Percentiles rank a stretch among this genome's conserved stretches.
Conservation (phyloP, 345 rosid genomes). For the Melaleuca quinquenervia region DNA sequence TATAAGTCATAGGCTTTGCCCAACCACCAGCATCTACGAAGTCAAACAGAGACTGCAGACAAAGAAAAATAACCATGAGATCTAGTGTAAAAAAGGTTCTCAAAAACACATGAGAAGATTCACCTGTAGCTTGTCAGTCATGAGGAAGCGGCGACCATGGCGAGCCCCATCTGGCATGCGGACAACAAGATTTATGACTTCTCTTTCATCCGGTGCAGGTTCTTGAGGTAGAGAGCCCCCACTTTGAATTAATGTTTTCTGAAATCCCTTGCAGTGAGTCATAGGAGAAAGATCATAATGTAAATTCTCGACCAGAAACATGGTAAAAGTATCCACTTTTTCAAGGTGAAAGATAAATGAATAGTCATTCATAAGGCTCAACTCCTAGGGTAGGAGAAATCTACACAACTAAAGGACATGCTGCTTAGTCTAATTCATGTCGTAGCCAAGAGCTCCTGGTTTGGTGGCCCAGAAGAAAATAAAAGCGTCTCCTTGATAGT, state of each 20-base stretch:
- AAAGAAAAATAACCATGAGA: slow-evolving; percentile 11
- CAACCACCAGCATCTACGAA: slow-evolving; percentile 53
- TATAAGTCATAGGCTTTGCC: slow-evolving; percentile 59
- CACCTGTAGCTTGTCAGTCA: slow-evolving; percentile 79
- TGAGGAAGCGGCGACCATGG: slow-evolving; percentile 64
- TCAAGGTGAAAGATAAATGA: background rate
- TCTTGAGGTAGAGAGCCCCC: slow-evolving; percentile 37
- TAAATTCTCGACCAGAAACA: slow-evolving; percentile 14
- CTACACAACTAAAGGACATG: background rate
- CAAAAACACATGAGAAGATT: background rate
- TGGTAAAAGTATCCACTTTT: background rate
- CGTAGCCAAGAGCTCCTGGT: background rate
- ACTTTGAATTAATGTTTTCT: slow-evolving; percentile 32
- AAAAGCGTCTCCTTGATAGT: background rate
- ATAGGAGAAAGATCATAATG: background rate
- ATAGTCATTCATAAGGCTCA: background rate
- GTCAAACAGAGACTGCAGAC: slow-evolving; percentile 53
- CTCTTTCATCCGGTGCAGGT: slow-evolving; percentile 48
- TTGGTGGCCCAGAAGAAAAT: background rate
- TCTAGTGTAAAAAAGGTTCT: background rate
- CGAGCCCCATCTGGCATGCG: slow-evolving; percentile 84
- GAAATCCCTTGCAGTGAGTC: slow-evolving; percentile 1
- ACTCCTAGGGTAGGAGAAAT: background rate
- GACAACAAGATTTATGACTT: slow-evolving; percentile 53
- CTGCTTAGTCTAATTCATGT: background rate